A percentile compares a stretch with the other conserved stretches of the same genome.
These are phyloP conservation scores for Alternaria sp. DNA, from an alignment of 2,329 filamentous ascomycete species.

Conservation along the genomic window DNA sequence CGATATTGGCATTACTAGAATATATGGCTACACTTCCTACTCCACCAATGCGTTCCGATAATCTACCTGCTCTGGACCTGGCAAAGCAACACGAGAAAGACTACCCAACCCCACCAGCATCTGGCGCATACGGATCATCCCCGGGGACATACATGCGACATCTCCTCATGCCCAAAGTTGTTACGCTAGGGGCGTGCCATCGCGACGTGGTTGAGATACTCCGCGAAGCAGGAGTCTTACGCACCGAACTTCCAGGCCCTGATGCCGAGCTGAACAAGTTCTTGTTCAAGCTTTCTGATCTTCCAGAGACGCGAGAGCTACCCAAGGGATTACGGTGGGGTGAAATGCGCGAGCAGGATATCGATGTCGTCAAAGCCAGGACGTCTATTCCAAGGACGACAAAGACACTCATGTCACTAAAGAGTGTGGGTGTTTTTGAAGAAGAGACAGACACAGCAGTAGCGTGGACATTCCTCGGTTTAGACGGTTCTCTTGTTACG, in stretches of 20 bases:
- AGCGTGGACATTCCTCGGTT: slow-evolving; percentile 70
- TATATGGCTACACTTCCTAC: slow-evolving; percentile 36
- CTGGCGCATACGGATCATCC: slow-evolving; percentile 23
- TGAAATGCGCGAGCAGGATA: slow-evolving; percentile 59
- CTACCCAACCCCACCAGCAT: slow-evolving; percentile 28
- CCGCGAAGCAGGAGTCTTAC: slow-evolving; percentile 27
- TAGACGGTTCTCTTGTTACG: slow-evolving; percentile 67
- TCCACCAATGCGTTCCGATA: slow-evolving; percentile 37
- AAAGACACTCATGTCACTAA: slow-evolving; percentile 51
- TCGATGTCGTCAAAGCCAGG: slow-evolving; percentile 58
- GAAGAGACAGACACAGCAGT: slow-evolving; percentile 57
- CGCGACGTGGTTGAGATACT: slow-evolving; percentile 35
- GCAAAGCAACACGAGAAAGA: slow-evolving; percentile 39
- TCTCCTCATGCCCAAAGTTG: slow-evolving; percentile 42
- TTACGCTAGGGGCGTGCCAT: slow-evolving; percentile 56
- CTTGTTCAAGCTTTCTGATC: slow-evolving; percentile 58
- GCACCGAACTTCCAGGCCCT: slow-evolving; percentile 39
- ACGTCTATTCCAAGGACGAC: slow-evolving; percentile 62
- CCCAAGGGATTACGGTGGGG: slow-evolving; percentile 64
- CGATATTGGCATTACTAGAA: slow-evolving; percentile 37
- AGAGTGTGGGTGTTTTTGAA: slow-evolving; percentile 52
- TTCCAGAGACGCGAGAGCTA: slow-evolving; percentile 53
- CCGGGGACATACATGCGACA: slow-evolving; percentile 41
- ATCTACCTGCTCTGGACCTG: slow-evolving; percentile 29
- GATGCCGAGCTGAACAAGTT: slow-evolving; percentile 60